A percentile compares a stretch with the other conserved stretches of the same genome.
Conservation (phyloP, 164 flowering plant genomes). For the Nymphaea colorata region DNA sequence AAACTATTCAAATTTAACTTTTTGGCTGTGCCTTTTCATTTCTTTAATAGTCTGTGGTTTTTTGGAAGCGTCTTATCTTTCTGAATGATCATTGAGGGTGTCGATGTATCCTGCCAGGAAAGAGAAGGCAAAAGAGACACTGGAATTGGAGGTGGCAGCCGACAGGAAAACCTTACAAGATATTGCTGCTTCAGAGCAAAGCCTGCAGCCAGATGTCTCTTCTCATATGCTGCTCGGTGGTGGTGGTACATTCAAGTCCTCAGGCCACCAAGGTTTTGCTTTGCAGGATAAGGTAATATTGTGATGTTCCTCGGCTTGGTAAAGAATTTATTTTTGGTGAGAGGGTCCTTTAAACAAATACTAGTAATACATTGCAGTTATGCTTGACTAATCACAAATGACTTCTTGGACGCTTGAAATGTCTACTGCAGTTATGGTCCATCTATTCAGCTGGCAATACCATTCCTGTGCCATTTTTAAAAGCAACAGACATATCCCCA, state of each 20-base stretch:
- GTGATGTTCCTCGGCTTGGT: background rate
- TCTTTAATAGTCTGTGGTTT: too few species aligned
- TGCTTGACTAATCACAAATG: background rate
- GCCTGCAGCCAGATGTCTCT: conserved; percentile 13
- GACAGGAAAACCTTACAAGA: conserved; percentile 16
- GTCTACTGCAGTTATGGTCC: conserved; percentile 72
- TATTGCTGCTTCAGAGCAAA: conserved; percentile 24
- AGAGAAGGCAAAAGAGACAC: conserved; percentile 9
- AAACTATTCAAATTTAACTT: too few species aligned
- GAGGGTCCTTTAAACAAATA: too few species aligned
- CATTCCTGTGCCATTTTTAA: conserved; percentile 89
- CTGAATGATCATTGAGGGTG: conserved; percentile 1
- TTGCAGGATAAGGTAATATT: conserved; percentile 72
- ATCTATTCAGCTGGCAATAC: conserved; percentile 98
- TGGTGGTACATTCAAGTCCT: conserved; percentile 25
- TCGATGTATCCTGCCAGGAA: conserved; percentile 23
- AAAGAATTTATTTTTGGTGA: background rate
- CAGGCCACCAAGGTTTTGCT: conserved; percentile 60
- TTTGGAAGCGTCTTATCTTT: too few species aligned
- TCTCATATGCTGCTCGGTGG: conserved; percentile 11
- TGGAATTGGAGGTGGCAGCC: background rate
- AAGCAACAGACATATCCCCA: conserved; percentile 96
- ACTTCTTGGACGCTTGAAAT: background rate
- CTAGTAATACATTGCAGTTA: background rate
- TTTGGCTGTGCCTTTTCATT: too few species aligned